Conservation (phyloP, 805 yeast genomes). For the Pichia phayaonensis region DNA sequence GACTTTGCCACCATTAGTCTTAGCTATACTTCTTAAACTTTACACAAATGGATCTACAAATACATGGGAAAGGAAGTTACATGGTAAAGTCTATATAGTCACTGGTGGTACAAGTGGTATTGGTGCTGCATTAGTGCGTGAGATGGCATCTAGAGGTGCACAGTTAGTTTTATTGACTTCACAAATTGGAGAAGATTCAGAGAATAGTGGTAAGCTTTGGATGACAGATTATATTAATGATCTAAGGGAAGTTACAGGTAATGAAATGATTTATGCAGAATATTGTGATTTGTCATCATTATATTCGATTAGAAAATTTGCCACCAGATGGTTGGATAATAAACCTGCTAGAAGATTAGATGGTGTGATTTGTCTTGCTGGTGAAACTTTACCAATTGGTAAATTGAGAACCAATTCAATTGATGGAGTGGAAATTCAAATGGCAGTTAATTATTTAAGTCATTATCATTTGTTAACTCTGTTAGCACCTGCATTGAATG, state of each 20-base stretch:
- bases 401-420: conserved; percentile 52
- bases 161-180: conserved; percentile 71
- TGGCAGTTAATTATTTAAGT: conserved; percentile 74
- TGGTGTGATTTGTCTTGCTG: conserved; percentile 84
- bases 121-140: conserved; percentile 69
- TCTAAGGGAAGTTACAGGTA: conserved; percentile 59
- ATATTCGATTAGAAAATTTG: conserved; percentile 75
- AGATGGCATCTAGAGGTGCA: conserved; percentile 77
- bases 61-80: conserved; percentile 89
- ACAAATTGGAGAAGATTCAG: conserved; percentile 39
- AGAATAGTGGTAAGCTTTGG: conserved; percentile 41
- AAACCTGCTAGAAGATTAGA: conserved; percentile 87
- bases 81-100: conserved; percentile 75
- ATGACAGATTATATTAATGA: conserved; percentile 71
- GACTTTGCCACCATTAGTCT: conserved; percentile 49
- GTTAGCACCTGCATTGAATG: conserved; percentile 73
- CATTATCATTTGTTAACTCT: conserved; percentile 77
- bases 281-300: conserved; percentile 73
- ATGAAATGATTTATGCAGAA: conserved; percentile 82
- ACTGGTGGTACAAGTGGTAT: conserved; percentile 95
- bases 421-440: conserved; percentile 85
- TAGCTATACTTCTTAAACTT: conserved; percentile 47
- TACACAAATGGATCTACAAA: conserved; percentile 75
- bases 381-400: conserved; percentile 68
- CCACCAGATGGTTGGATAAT: conserved; percentile 90